These are phyloP conservation scores for Xylaria sp. DNA, from an alignment of 2,329 filamentous ascomycete species.

Conservation along the genomic window DNA sequence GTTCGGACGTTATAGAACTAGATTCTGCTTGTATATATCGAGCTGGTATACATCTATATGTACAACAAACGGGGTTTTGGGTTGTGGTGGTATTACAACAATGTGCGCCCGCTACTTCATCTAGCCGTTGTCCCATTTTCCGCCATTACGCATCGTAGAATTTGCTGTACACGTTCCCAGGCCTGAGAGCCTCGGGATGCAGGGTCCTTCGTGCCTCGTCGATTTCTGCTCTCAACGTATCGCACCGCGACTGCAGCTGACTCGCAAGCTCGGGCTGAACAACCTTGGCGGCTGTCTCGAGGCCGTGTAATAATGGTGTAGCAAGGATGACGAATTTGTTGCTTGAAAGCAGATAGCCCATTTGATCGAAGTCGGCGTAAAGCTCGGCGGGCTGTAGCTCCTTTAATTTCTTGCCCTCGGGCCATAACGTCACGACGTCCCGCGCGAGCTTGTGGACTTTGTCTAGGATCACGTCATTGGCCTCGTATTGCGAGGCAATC, in stretches of 20 bases:
- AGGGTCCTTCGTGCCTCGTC: slow-evolving; percentile 37
- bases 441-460: slow-evolving; percentile 47
- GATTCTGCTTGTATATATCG: slow-evolving; percentile 33
- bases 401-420: slow-evolving; percentile 44
- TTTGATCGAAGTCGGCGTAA: slow-evolving; percentile 35
- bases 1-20: slow-evolving; percentile 2
- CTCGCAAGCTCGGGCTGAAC: slow-evolving; percentile 43
- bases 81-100: slow-evolving; percentile 26
- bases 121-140: neutral
- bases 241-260: slow-evolving; percentile 49
- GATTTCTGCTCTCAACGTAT: slow-evolving; percentile 47
- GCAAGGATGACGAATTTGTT: slow-evolving; percentile 46
- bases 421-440: slow-evolving; percentile 50
- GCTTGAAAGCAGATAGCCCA: slow-evolving; percentile 43
- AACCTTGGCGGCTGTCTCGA: slow-evolving; percentile 52
- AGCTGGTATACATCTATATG: slow-evolving; percentile 22
- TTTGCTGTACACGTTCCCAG: slow-evolving; percentile 40
- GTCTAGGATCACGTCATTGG: slow-evolving; percentile 38
- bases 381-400: slow-evolving; percentile 45
- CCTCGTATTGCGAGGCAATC: slow-evolving; percentile 44
- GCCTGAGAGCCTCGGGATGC: slow-evolving; percentile 23
- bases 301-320: slow-evolving; percentile 49
- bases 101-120: neutral
- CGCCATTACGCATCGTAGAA: slow-evolving; percentile 35
- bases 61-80: slow-evolving; percentile 7